Percentiles rank a stretch among this genome's conserved stretches.
Evolutionary conservation across 805 yeast species (phyloP).

Genomic region (Spathaspora boniae): DNA sequence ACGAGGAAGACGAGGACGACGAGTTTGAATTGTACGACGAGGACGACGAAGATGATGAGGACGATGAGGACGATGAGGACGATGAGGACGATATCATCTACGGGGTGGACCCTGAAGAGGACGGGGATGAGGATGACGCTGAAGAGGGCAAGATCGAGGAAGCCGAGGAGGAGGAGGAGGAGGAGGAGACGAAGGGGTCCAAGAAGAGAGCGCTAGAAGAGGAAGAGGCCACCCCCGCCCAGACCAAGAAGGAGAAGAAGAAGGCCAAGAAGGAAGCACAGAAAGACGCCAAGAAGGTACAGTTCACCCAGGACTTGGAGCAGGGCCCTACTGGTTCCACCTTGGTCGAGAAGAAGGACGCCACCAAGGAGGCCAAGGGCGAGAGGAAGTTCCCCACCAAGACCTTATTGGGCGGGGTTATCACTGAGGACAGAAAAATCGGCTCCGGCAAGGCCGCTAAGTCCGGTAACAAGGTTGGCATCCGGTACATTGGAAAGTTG

Average conservation of each 20-base stretch:
- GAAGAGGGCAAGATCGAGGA: slow-evolving; percentile 56
- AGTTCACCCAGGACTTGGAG: slow-evolving; percentile 86
- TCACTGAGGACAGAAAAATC: slow-evolving; percentile 84
- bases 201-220: slow-evolving; percentile 37
- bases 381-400: slow-evolving; percentile 57
- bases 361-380: slow-evolving; percentile 19
- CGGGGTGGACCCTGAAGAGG: slow-evolving; percentile 53
- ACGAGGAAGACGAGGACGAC: slow-evolving; percentile 57
- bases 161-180: slow-evolving; percentile 66
- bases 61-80: slow-evolving; percentile 61
- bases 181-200: slow-evolving; percentile 52
- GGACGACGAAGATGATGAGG: slow-evolving; percentile 45
- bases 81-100: slow-evolving; percentile 69
- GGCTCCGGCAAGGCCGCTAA: slow-evolving; percentile 91
- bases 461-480: slow-evolving; percentile 86
- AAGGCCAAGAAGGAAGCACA: slow-evolving; percentile 29
- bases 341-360: slow-evolving; percentile 22
- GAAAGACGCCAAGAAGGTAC: slow-evolving; percentile 68
- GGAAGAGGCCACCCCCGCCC: slow-evolving; percentile 30
- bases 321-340: slow-evolving; percentile 81
- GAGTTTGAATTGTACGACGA: too few relatives aligned
- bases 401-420: slow-evolving; percentile 88
- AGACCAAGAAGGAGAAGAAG: slow-evolving; percentile 21
- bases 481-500: slow-evolving; percentile 96
- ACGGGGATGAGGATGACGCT: slow-evolving; percentile 63